Base-by-base conservation (phyloP, 1,139 yeast genomes). In the Yamadazyma sp. region DNA sequence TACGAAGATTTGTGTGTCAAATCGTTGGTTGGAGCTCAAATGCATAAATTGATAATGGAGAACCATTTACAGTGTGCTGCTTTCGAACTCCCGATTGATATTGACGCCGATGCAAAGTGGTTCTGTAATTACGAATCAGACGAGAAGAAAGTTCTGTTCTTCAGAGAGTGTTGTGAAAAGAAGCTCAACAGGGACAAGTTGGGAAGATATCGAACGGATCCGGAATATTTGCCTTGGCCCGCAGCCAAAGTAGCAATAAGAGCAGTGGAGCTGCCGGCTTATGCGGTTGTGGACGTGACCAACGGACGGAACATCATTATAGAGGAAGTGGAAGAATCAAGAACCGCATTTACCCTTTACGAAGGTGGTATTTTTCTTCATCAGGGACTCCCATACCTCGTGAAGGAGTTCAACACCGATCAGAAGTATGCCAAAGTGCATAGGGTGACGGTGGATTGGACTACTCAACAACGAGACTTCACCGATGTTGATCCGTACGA, bases 301-400 rank as follows among this genome's bases (percentile, higher is more conserved):
- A 79, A 83, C 50, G 78, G 79, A 23, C 64, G 89, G 40, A 85
- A 86, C 54, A 64, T 74, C 4, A 82, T 92, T 1, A 82, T 92
- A 33, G 99, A 92, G 61, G 92, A 85, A 50, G 78, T 92, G n/a
- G 98, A 92, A 55, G 86, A 86, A 2, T 82, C 87, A 34, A 73
- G 98, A 50, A 87, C 95, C 0, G 82, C 90, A 37, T 92, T 92
- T 56, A 88, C 97, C 0, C 58, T 92, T 1, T 94, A 94, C 57
- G 97, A 92, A 57, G 99, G 98, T 1, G 98, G 95, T 0, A 89
- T 92, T 1, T 89, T 86, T 50, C 75, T 92, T 34, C 97, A 92
- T 54, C 97, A 92, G 59, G 99, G 99, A 2, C 73, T 78, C 43
- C 88, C 97, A 0, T 90, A 89, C 54, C 57, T 94, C 26, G 90